phyloP scores from a whole-genome alignment of 805 yeast species.

The Hanseniaspora taiwanica region DNA sequence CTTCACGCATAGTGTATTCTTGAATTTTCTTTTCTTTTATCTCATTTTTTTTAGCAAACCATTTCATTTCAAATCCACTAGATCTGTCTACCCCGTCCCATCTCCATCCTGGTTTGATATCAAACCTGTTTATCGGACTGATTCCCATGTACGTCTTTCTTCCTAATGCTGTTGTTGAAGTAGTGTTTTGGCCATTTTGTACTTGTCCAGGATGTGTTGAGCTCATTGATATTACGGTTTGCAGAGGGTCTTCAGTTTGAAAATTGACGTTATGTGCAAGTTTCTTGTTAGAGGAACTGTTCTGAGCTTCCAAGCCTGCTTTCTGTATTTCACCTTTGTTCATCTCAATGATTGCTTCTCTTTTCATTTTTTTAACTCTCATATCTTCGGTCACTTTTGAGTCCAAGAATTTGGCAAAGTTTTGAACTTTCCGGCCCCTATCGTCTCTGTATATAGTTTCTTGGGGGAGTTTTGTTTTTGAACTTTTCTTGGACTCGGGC shows the following conservation, averaged over 20 bases:
- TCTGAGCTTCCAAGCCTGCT: constrained; percentile 19
- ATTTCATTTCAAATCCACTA: constrained; percentile 66
- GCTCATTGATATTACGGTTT: too few relatives aligned
- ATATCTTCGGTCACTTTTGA: constrained; percentile 19
- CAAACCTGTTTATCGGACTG: constrained; percentile 58
- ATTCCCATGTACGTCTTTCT: not conserved
- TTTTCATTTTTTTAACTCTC: constrained; percentile 20
- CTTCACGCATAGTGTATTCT: constrained; percentile 28
- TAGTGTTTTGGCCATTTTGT: not conserved
- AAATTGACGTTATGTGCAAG: too few relatives aligned
- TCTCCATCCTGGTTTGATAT: constrained; percentile 60
- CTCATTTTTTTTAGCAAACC: constrained; percentile 35
- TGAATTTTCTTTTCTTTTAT: constrained; percentile 20
- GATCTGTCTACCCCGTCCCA: constrained; percentile 93
- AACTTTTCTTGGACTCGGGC: not conserved
- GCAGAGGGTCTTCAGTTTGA: not conserved
- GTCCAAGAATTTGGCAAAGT: constrained; percentile 14
- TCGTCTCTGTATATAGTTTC: constrained; percentile 48
- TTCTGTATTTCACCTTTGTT: constrained; percentile 25
- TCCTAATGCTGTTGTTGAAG: not conserved
- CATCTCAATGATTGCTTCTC: constrained; percentile 28
- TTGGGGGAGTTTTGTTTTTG: not conserved
- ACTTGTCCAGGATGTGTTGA: too few relatives aligned
- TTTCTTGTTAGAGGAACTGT: too few relatives aligned
- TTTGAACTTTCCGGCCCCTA: constrained; percentile 40